Evolutionary conservation across 495 filamentous ascomycete genomes (phyloP).

Genomic region (Hypoxylon perforatum): DNA sequence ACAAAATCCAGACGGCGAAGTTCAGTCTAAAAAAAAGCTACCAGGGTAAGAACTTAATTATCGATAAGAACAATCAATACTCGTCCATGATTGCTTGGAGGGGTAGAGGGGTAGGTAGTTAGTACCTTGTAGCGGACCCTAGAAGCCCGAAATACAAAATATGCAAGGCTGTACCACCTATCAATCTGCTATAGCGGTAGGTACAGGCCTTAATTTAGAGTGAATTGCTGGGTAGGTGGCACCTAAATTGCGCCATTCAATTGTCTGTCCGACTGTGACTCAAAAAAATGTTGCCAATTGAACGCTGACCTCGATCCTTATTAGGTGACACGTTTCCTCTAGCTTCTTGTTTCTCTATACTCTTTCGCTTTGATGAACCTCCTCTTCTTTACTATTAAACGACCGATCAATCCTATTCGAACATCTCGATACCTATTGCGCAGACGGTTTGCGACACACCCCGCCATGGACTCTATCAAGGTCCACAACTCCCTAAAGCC

Average conservation of each 20-base stretch:
- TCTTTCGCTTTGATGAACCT: slow-evolving; percentile 45
- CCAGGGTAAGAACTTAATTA: neutral
- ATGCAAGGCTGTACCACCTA: neutral
- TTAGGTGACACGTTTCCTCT: slow-evolving; percentile 19
- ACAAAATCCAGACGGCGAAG: neutral
- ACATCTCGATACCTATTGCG: slow-evolving; percentile 28
- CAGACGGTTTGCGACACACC: slow-evolving; percentile 44
- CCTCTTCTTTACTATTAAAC: slow-evolving; percentile 36
- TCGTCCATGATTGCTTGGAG: neutral
- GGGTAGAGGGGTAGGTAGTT: neutral
- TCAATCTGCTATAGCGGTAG: neutral
- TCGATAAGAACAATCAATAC: neutral
- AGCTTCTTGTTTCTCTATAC: neutral
- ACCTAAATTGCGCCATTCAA: slow-evolving; percentile 24
- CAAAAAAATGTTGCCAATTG: slow-evolving; percentile 15
- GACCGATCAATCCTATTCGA: slow-evolving; percentile 10
- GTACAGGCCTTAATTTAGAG: neutral
- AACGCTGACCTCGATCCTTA: slow-evolving; percentile 11
- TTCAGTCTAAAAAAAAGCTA: neutral
- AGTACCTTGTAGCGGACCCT: slow-evolving; percentile 1
- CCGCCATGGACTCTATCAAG: slow-evolving; percentile 63
- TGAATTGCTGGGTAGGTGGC: neutral
- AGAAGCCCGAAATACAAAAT: slow-evolving; percentile 7
- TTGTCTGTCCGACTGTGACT: slow-evolving; percentile 21
- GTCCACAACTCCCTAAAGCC: slow-evolving; percentile 83